A percentile compares a stretch with the other conserved stretches of the same genome.
Conservation (phyloP, 140 eudicot genomes). For the Erigeron philadelphicus region DNA sequence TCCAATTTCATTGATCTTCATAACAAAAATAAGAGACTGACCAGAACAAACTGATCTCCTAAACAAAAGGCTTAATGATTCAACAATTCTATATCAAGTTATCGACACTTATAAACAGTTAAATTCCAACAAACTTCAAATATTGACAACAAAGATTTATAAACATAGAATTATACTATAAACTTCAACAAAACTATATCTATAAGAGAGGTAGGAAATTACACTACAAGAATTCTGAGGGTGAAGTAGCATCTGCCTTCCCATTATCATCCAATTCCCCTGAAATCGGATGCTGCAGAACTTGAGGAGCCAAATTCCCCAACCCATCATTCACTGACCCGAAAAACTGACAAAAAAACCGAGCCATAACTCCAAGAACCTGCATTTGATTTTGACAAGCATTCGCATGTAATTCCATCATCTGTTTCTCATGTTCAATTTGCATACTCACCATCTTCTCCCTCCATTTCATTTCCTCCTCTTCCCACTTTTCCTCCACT, state of each 20-base stretch:
- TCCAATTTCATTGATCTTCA: too few relatives aligned
- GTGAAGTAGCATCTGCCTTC: constrained; percentile 65
- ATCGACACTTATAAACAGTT: too few relatives aligned
- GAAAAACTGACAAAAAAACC: not conserved
- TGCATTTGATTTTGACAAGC: constrained; percentile 82
- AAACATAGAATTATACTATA: not conserved
- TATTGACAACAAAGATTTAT: constrained; percentile 11
- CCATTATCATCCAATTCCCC: constrained; percentile 64
- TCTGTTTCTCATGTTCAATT: constrained; percentile 78
- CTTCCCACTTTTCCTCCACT: constrained; percentile 87
- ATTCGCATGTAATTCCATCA: constrained; percentile 55
- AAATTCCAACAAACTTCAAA: not conserved
- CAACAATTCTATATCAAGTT: too few relatives aligned
- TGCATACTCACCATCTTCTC: constrained; percentile 74
- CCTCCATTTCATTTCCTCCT: constrained; percentile 88
- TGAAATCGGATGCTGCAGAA: constrained; percentile 64
- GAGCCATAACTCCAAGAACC: constrained; percentile 63
- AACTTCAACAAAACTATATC: constrained; percentile 23
- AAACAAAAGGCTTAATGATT: not conserved
- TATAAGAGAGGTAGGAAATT: constrained; percentile 10
- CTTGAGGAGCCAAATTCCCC: constrained; percentile 61
- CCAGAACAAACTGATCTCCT: too few relatives aligned
- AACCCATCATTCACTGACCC: constrained; percentile 52
- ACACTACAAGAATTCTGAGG: constrained; percentile 69
- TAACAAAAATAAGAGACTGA: too few relatives aligned